Evolutionary conservation across 192 early-diverging fungal genomes (phyloP), one percentile per base, ranked within the genome.

Genomic region (Radiomyces spectabilis): DNA sequence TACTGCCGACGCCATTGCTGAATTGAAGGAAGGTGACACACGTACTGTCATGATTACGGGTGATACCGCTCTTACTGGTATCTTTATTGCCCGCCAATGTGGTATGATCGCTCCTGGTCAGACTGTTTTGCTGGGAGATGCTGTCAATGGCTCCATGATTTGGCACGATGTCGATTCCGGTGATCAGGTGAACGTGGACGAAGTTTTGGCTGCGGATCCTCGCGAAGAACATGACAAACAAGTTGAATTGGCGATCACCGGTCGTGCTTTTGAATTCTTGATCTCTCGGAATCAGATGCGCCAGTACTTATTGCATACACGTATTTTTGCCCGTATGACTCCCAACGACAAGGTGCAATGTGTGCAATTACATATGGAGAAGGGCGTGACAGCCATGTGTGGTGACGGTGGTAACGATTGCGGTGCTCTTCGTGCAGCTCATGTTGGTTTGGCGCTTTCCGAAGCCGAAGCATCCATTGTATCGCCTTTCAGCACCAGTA

Each of bases 351-450:
- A 91, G 72, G 81, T 87, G 16, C 59, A 73, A 33, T 84, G 81
- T 51, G 85, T 91, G 25, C 71, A 79, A 38, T 52, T 83, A 33
- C 87, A 89, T 48, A 89, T 92, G 87, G 85, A 85, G 61, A 77
- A 82, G 10, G 78, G 73, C 1, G 78, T 92, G 31, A 85, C 85
- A 9, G 87, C 82, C 43, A 92, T 92, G 89, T 90, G 87, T 64
- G 89, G 89, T 54, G 89, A 92, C 56, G 89, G 87, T 65, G 86
- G 86, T 24, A 92, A 92, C 66, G 89, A 92, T 66, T 84, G 85
- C 55, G 89, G 86, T 35, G 89, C 89, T 5, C 59, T 92, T 44
- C 80, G 86, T 18, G 84, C 85, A 4, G 82, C 87, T 2, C 89
- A 92, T 62, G 86, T 84, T 18, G 89, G 89, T 26, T 55, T 92